phyloP scores from a whole-genome alignment of 192 early-diverging fungal genomes.

The Coemansia aciculifera region DNA sequence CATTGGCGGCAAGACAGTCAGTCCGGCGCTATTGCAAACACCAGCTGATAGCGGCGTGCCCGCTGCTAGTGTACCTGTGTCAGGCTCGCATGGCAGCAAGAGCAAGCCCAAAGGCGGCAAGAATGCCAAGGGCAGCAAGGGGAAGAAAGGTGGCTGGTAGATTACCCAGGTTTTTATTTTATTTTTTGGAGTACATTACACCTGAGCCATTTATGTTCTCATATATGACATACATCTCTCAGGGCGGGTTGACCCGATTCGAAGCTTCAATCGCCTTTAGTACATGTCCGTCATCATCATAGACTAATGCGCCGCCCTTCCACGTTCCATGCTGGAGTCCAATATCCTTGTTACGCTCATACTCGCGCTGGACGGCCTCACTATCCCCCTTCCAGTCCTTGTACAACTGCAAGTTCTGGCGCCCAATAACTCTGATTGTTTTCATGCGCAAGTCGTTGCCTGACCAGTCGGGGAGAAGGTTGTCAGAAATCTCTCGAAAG shows the following conservation, averaged over 20 bases:
- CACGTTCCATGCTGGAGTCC: slow-evolving; percentile 72
- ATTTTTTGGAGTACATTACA: not conserved
- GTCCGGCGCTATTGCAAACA: not conserved
- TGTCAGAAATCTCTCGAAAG: slow-evolving; percentile 83
- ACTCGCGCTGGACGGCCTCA: slow-evolving; percentile 68
- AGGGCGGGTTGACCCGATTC: slow-evolving; percentile 37
- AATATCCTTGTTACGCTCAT: slow-evolving; percentile 78
- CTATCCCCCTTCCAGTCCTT: slow-evolving; percentile 80
- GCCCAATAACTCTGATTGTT: slow-evolving; percentile 78
- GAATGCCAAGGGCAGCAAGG: slow-evolving; percentile 34
- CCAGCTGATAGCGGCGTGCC: not conserved
- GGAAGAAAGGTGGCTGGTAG: slow-evolving; percentile 26
- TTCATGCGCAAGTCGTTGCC: slow-evolving; percentile 83
- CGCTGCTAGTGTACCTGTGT: not conserved
- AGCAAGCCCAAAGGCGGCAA: slow-evolving; percentile 24
- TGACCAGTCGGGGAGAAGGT: slow-evolving; percentile 71
- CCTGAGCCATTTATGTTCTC: not conserved
- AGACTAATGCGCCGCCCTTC: slow-evolving; percentile 79
- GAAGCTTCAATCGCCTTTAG: slow-evolving; percentile 57
- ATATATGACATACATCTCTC: not conserved
- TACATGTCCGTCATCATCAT: slow-evolving; percentile 80
- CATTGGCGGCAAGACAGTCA: slow-evolving; percentile 23
- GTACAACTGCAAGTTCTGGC: slow-evolving; percentile 85
- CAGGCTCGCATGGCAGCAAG: slow-evolving; percentile 15
- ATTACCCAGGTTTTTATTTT: not conserved